phyloP scores from a whole-genome alignment of 1,284 basidiomycete genomes.

The Retiboletus fuscus region DNA sequence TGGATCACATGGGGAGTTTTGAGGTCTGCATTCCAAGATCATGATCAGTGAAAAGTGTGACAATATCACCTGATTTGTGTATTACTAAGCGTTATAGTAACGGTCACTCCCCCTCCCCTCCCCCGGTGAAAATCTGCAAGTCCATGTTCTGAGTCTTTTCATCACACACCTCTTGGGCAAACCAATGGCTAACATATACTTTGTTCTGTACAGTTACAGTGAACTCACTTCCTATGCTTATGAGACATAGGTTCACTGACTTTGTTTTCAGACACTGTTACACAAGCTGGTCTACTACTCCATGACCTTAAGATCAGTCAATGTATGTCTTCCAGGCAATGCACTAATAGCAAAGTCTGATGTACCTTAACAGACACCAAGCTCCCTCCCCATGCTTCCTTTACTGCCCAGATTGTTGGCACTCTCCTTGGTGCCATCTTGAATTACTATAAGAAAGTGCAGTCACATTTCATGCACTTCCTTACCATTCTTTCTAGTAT shows the following conservation, averaged over 20 bases:
- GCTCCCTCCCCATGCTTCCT: conserved; percentile 73
- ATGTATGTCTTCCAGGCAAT: conserved; percentile 47
- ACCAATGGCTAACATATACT: conserved; percentile 70
- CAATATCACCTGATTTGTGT: too few species aligned
- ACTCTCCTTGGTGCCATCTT: conserved; percentile 61
- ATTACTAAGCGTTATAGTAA: too few species aligned
- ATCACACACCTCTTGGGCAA: conserved; percentile 50
- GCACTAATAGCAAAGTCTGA: conserved; percentile 3
- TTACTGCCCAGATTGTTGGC: conserved; percentile 69
- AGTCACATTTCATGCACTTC: background rate
- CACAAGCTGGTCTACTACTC: conserved; percentile 59
- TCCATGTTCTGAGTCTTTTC: too few species aligned
- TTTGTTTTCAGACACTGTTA: conserved; percentile 52
- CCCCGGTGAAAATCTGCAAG: too few species aligned
- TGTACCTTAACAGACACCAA: conserved; percentile 60
- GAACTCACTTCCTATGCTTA: conserved; percentile 9
- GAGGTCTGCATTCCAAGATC: too few species aligned
- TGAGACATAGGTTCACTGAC: background rate
- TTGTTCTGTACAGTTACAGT: conserved; percentile 67
- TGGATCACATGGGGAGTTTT: too few species aligned
- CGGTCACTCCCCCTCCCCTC: too few species aligned
- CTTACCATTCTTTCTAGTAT: conserved; percentile 35
- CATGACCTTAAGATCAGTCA: conserved; percentile 72
- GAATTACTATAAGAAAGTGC: conserved; percentile 60
- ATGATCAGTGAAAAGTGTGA: too few species aligned